These are phyloP conservation scores for Candida suzukii DNA, from an alignment of 805 yeast genomes.

Conservation along the genomic window DNA sequence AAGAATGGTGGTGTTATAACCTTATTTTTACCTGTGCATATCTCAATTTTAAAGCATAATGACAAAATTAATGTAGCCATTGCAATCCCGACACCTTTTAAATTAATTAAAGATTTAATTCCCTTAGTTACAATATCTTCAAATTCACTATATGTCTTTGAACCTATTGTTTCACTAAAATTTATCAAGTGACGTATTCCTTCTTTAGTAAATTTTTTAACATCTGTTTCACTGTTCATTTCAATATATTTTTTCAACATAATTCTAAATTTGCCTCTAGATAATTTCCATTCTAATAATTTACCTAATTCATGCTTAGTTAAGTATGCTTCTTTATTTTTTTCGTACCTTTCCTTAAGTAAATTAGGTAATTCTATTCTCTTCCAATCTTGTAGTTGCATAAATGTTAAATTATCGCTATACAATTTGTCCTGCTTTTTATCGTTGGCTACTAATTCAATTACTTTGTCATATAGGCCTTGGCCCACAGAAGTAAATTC, in stretches of 20 bases:
- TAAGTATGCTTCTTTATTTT: constrained; percentile 10
- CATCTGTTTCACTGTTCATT: constrained; percentile 27
- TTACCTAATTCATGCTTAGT: constrained; percentile 32
- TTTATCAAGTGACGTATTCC: constrained; percentile 18
- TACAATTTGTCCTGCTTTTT: constrained; percentile 7
- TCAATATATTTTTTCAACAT: constrained; percentile 33
- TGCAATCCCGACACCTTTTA: constrained; percentile 46
- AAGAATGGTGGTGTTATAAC: constrained; percentile 35
- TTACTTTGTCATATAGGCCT: not conserved
- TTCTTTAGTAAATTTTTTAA: constrained; percentile 22
- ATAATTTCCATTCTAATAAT: constrained; percentile 43
- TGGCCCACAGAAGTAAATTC: no score
- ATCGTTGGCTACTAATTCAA: not conserved
- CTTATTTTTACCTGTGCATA: no score
- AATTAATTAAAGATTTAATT: constrained; percentile 25
- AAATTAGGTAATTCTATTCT: constrained; percentile 21
- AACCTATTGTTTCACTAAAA: constrained; percentile 1
- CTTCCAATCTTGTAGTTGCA: constrained; percentile 34
- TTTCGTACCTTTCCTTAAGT: constrained; percentile 19
- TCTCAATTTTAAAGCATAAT: no score
- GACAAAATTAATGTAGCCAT: constrained; percentile 39
- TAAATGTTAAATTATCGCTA: constrained; percentile 18
- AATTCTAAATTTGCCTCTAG: constrained; percentile 38
- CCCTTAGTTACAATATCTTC: no score
- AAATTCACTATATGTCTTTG: no score